Evolutionary conservation across 2,329 filamentous ascomycete genomes (phyloP).

Genomic region (Colletotrichum paranaense): DNA sequence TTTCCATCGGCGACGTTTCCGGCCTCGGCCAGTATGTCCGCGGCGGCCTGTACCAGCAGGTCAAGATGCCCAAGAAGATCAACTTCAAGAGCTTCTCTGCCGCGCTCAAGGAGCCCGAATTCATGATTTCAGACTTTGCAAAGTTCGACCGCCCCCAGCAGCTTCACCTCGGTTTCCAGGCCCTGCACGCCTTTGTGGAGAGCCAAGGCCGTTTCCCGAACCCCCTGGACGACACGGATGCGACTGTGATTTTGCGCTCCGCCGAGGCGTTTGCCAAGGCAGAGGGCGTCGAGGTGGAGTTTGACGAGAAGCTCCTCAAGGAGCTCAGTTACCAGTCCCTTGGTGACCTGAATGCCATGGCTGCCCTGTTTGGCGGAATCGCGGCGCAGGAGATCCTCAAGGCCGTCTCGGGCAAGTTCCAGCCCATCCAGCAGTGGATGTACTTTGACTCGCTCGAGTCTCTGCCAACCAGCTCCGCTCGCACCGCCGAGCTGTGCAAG

Average conservation of each 20-base stretch:
- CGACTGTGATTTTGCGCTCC: conserved; percentile 79
- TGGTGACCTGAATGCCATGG: conserved; percentile 91
- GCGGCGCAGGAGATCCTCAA: conserved; percentile 96
- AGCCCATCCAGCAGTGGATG: conserved; percentile 94
- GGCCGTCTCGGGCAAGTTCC: conserved; percentile 96
- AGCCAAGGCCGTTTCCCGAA: conserved; percentile 80
- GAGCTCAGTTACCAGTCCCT: conserved; percentile 95
- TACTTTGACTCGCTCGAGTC: conserved; percentile 99
- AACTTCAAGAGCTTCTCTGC: conserved; percentile 86
- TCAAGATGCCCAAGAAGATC: conserved; percentile 97
- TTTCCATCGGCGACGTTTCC: conserved; percentile 94
- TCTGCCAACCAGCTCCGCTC: conserved; percentile 77
- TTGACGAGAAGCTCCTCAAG: conserved; percentile 91
- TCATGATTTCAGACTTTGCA: conserved; percentile 93
- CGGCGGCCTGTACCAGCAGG: conserved; percentile 91
- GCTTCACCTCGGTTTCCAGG: conserved; percentile 92
- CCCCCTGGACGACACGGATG: conserved; percentile 88
- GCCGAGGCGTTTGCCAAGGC: conserved; percentile 80
- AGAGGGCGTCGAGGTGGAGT: conserved; percentile 82
- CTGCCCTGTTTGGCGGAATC: conserved; percentile 94
- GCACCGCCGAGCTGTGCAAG: conserved; percentile 89
- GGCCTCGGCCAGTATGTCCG: conserved; percentile 87
- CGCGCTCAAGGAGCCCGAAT: conserved; percentile 87
- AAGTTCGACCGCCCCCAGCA: conserved; percentile 97
- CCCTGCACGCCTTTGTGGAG: conserved; percentile 86